phyloP scores from a whole-genome alignment of 2,329 filamentous ascomycete species.

The Stemphylium lycopersici region DNA sequence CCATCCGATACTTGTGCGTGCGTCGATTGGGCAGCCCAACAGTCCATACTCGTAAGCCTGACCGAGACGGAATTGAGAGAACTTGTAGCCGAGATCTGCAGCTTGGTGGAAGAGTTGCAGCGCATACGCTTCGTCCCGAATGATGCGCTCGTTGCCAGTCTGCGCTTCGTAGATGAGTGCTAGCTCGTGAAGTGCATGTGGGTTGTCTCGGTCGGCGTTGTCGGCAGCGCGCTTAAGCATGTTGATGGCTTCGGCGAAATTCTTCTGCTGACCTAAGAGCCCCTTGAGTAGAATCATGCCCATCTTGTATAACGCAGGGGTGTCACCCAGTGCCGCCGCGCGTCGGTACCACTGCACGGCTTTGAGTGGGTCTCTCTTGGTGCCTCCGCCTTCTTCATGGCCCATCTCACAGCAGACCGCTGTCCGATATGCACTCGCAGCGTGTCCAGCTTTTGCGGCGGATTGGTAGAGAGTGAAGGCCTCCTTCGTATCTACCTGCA shows the following conservation, averaged over 20 bases:
- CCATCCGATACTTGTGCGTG: conserved; percentile 87
- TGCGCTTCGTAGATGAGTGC: conserved; percentile 68
- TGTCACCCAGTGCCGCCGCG: conserved; percentile 86
- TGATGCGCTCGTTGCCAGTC: conserved; percentile 67
- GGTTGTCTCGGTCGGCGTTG: conserved; percentile 84
- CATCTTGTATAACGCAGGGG: conserved; percentile 97
- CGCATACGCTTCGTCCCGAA: conserved; percentile 82
- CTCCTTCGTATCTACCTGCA: conserved; percentile 85
- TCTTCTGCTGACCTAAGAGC: conserved; percentile 82
- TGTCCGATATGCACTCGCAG: conserved; percentile 87
- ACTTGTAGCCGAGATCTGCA: conserved; percentile 90
- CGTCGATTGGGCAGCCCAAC: conserved; percentile 81
- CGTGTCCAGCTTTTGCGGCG: conserved; percentile 86
- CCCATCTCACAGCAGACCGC: conserved; percentile 98
- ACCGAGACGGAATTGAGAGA: conserved; percentile 88
- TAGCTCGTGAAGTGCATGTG: conserved; percentile 92
- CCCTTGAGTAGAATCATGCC: conserved; percentile 96
- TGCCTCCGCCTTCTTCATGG: conserved; percentile 91
- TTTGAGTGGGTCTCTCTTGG: conserved; percentile 86
- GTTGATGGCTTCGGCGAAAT: conserved; percentile 81
- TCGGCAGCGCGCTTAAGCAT: conserved; percentile 96
- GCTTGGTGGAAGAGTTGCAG: conserved; percentile 83
- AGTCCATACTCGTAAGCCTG: conserved; percentile 88
- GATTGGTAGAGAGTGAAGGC: conserved; percentile 93
- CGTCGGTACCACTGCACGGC: conserved; percentile 98